These are phyloP conservation scores for Amauroascus verrucosus DNA, from an alignment of 2,329 filamentous ascomycete genomes.

Conservation along the genomic window DNA sequence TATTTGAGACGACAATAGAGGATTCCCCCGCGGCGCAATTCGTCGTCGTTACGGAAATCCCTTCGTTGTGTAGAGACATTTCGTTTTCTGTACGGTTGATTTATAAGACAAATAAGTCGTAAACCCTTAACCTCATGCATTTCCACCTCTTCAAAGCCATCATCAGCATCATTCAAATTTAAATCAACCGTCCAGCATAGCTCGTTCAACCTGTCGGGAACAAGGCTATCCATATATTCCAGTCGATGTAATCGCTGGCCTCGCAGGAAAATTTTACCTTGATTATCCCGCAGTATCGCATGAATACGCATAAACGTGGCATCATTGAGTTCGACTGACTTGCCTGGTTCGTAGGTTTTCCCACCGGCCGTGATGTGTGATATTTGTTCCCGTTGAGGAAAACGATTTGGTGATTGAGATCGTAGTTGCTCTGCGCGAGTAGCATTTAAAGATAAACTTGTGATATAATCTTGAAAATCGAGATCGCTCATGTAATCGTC, in stretches of 20 bases:
- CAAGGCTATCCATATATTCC: slow-evolving; percentile 25
- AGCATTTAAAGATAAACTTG: slow-evolving; percentile 10
- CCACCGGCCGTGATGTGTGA: slow-evolving; percentile 17
- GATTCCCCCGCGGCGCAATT: slow-evolving; percentile 24
- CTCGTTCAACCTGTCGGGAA: slow-evolving; percentile 37
- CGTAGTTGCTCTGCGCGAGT: background rate
- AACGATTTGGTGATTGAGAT: background rate
- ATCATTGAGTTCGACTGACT: slow-evolving; percentile 31
- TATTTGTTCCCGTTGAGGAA: slow-evolving; percentile 9
- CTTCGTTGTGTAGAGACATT: background rate
- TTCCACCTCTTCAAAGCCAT: slow-evolving; percentile 32
- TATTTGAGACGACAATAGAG: slow-evolving; percentile 29
- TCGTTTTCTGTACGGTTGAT: slow-evolving; percentile 38
- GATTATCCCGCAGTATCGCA: slow-evolving; percentile 25
- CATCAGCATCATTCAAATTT: slow-evolving; percentile 22
- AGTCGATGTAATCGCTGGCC: slow-evolving; percentile 31
- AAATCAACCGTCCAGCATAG: slow-evolving; percentile 31
- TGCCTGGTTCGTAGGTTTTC: slow-evolving; percentile 21
- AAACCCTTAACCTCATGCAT: slow-evolving; percentile 32
- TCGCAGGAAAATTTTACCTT: slow-evolving; percentile 25
- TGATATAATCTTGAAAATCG: slow-evolving; percentile 17
- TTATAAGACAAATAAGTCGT: slow-evolving; percentile 46
- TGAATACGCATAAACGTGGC: slow-evolving; percentile 35
- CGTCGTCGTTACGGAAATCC: slow-evolving; percentile 18
- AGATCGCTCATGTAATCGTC: slow-evolving; percentile 24